Conservation (phyloP, 2,329 filamentous ascomycete species). For the Rhexocercosporidium sp. region DNA sequence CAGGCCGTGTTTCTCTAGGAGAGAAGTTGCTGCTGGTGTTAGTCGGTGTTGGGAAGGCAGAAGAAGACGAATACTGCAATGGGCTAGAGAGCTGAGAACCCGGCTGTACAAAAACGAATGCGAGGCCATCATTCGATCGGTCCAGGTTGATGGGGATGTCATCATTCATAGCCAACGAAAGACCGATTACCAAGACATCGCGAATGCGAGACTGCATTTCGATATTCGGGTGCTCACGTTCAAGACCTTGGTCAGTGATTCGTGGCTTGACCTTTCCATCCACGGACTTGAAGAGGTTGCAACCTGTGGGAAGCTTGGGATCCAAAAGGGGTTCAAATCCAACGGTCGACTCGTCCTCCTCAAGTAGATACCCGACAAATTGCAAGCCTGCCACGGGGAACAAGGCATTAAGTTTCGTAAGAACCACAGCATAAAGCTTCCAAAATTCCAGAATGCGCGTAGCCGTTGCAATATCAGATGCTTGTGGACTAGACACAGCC, state of each 20-base stretch:
- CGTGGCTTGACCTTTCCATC: conserved; percentile 51
- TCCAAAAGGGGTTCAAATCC: conserved; percentile 65
- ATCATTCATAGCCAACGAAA: conserved; percentile 59
- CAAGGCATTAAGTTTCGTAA: conserved; percentile 62
- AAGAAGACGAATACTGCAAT: neutral
- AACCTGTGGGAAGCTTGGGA: conserved; percentile 52
- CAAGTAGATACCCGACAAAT: conserved; percentile 64
- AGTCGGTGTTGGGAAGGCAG: conserved; percentile 6
- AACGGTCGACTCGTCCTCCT: conserved; percentile 70
- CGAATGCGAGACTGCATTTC: conserved; percentile 72
- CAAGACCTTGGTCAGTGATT: conserved; percentile 52
- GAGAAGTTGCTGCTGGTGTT: conserved; percentile 8
- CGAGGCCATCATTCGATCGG: conserved; percentile 41
- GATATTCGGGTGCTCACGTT: conserved; percentile 60
- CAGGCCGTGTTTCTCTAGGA: conserved; percentile 2
- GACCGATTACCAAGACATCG: conserved; percentile 65
- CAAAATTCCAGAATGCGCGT: conserved; percentile 66
- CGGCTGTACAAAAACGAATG: conserved; percentile 57
- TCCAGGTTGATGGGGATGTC: conserved; percentile 48
- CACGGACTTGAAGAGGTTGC: conserved; percentile 54
- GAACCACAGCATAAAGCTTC: conserved; percentile 66
- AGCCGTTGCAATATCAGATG: conserved; percentile 45
- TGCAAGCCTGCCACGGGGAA: conserved; percentile 63
- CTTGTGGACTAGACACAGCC: conserved; percentile 54
- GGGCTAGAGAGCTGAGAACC: neutral